Conservation (phyloP, 2,329 filamentous ascomycete genomes). For the Colletotrichum sp. region DNA sequence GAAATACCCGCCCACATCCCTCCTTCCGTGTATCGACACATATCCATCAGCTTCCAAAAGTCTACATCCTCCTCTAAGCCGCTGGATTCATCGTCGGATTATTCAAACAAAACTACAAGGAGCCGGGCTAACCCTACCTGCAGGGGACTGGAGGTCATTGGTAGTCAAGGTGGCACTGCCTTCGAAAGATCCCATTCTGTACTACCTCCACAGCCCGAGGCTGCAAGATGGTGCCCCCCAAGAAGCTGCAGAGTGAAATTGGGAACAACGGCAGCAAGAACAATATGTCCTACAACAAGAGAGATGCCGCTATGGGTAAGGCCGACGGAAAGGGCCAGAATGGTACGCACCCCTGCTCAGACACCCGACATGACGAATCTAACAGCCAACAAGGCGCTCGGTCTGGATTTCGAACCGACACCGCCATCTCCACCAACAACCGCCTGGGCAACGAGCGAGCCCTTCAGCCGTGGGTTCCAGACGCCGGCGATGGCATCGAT, state of each 20-base stretch:
- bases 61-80: background rate
- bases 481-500: conserved; percentile 65
- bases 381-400: conserved; percentile 60
- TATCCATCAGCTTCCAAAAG: background rate
- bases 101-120: background rate
- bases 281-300: conserved; percentile 44
- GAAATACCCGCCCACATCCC: background rate
- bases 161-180: conserved; percentile 17
- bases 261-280: conserved; percentile 19
- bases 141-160: conserved; percentile 13
- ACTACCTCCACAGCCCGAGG: conserved; percentile 9
- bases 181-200: conserved; percentile 6
- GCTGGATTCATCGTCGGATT: background rate
- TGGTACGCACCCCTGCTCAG: conserved; percentile 34
- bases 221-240: conserved; percentile 15
- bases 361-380: background rate
- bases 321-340: conserved; percentile 41
- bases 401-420: conserved; percentile 81
- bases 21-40: background rate
- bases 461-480: conserved; percentile 83
- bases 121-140: conserved; percentile 2
- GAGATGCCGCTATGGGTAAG: conserved; percentile 39
- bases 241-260: conserved; percentile 18
- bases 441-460: conserved; percentile 73
- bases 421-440: conserved; percentile 83